Conservation (phyloP, 1,284 basidiomycete genomes). For the Rhodotorula sp. region DNA sequence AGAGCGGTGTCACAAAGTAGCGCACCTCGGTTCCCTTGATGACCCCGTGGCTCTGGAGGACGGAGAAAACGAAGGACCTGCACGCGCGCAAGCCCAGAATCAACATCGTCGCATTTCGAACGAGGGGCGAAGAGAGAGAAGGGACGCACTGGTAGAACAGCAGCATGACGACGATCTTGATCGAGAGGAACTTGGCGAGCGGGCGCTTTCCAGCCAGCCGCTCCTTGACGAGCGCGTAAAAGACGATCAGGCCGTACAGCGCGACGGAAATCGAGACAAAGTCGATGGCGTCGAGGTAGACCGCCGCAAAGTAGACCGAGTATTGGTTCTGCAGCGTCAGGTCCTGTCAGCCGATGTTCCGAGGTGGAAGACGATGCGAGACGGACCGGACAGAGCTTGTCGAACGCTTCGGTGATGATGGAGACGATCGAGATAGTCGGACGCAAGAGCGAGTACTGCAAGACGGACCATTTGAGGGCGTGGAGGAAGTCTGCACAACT, state of each 20-base stretch:
- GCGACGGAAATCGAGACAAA: conserved; percentile 69
- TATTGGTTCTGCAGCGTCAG: conserved; percentile 5
- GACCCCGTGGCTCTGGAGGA: conserved; percentile 47
- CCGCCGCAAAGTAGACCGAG: conserved; percentile 35
- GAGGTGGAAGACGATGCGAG: too few species aligned
- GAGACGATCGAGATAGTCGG: conserved; percentile 63
- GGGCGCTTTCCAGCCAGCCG: conserved; percentile 72
- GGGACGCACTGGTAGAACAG: conserved; percentile 43
- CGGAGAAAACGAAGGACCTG: conserved; percentile 46
- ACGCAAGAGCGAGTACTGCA: conserved; percentile 58
- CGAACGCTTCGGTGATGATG: conserved; percentile 66
- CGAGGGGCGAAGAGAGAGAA: conserved; percentile 46
- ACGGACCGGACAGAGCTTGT: conserved; percentile 59
- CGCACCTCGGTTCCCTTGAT: conserved; percentile 53
- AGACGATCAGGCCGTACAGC: conserved; percentile 52
- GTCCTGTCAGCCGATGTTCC: too few species aligned
- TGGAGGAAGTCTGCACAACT: conserved; percentile 88
- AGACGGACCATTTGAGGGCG: conserved; percentile 62
- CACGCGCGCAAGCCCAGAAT: too few species aligned
- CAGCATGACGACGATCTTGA: conserved; percentile 67
- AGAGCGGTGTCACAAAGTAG: too few species aligned
- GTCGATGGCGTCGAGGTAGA: conserved; percentile 66
- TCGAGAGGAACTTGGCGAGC: conserved; percentile 68
- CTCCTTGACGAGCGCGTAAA: conserved; percentile 73
- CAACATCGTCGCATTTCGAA: too few species aligned